Conservation (phyloP, 306 rosid genomes). For the Trifolium pratense region DNA sequence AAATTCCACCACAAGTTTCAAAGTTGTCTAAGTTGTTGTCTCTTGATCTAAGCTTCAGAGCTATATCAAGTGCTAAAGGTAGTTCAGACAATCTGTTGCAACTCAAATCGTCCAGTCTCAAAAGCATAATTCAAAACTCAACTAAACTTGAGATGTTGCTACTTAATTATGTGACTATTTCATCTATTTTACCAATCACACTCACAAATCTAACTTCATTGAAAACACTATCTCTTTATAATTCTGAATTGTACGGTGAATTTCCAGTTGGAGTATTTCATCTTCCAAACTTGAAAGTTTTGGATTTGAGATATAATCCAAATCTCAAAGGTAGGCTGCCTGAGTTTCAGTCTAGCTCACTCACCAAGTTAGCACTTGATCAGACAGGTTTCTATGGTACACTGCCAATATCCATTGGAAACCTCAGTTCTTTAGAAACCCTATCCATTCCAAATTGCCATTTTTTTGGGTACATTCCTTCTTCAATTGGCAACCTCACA, state of each 20-base stretch:
- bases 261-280: slow-evolving; percentile 43
- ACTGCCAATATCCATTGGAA: slow-evolving; percentile 42
- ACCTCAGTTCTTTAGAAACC: background rate
- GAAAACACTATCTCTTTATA: no score
- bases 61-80: background rate
- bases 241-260: no score
- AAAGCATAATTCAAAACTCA: no score
- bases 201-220: no score
- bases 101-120: no score
- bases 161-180: no score
- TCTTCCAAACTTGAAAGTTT: slow-evolving; percentile 35
- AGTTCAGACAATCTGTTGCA: background rate
- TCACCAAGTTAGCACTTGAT: background rate
- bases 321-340: slow-evolving; percentile 47
- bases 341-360: slow-evolving; percentile 30
- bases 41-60: background rate
- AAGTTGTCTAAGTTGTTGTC: slow-evolving; percentile 23
- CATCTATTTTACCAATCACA: no score
- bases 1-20: slow-evolving; percentile 34
- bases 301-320: background rate
- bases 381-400: slow-evolving; percentile 35
- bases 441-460: slow-evolving; percentile 27
- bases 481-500: slow-evolving; percentile 41
- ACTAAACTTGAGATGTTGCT: no score
- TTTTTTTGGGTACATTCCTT: slow-evolving; percentile 40